These are phyloP conservation scores for Pseudogymnoascus sp. DNA, from an alignment of 2,329 filamentous ascomycete species.

Conservation along the genomic window DNA sequence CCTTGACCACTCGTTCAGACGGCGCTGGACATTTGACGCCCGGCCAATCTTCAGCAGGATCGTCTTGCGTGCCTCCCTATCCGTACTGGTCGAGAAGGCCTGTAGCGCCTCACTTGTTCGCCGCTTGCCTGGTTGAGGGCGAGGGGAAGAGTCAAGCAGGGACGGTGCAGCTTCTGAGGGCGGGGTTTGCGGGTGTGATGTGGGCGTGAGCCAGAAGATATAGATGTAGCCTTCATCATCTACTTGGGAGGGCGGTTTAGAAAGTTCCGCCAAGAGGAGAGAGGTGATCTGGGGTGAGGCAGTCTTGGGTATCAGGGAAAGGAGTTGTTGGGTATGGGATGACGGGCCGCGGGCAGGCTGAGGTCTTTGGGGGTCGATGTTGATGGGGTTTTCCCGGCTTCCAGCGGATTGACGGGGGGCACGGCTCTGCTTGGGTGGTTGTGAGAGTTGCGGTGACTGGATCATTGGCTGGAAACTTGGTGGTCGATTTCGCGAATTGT, in stretches of 20 bases:
- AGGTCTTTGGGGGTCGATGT: conserved; percentile 14
- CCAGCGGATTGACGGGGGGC: neutral
- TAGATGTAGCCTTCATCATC: conserved; percentile 93
- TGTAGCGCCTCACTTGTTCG: conserved; percentile 8
- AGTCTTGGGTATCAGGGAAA: conserved; percentile 60
- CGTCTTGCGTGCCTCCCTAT: conserved; percentile 39
- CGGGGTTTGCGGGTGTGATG: conserved; percentile 43
- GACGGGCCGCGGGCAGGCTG: conserved; percentile 21
- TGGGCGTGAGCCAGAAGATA: conserved; percentile 91
- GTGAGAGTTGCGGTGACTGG: neutral
- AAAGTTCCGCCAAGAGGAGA: conserved; percentile 65
- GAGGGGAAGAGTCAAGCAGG: conserved; percentile 45
- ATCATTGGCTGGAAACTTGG: conserved; percentile 10
- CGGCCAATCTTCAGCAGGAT: conserved; percentile 61
- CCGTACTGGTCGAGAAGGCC: conserved; percentile 29
- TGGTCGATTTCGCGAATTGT: conserved; percentile 8
- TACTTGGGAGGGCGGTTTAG: conserved; percentile 60
- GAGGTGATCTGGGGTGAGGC: conserved; percentile 62
- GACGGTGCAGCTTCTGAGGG: conserved; percentile 51
- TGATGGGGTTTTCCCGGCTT: neutral
- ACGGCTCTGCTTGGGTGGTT: neutral
- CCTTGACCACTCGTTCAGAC: conserved; percentile 85
- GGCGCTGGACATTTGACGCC: conserved; percentile 75
- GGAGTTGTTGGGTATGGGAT: conserved; percentile 35
- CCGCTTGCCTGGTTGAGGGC: conserved; percentile 25